Evolutionary conservation across 164 flowering plant species (phyloP), one percentile per base, ranked within the genome.

Genomic region (Aristolochia contorta): DNA sequence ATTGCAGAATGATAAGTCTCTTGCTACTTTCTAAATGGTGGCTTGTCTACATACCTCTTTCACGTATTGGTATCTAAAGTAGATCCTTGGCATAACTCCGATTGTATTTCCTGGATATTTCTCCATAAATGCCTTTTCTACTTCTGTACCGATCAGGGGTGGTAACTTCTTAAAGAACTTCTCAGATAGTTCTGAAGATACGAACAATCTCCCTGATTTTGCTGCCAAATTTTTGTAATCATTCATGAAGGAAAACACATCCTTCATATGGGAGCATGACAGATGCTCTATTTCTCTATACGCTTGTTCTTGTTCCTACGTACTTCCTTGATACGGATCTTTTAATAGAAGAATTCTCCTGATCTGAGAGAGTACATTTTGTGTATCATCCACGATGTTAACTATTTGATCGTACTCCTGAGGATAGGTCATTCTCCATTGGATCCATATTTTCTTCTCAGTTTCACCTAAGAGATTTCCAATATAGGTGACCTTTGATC

Each of bases 151-250:
- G 13, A 62, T 32, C 21, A 27, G 10, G 2, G 47, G 47, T 14
- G 65, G 65, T 21, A 62, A 16, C 50, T 62, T 62, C 16, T 46
- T 53, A 27, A 53, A 62, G 16, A 62, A 37, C 32, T 62, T 62
- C 25, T 62, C 65, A 3, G 58, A 62, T 6, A 62, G 48, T 16
- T 62, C 58, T 8, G 57, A 2, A 15, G 12, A 7, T 2, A 54
- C n/a, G 16, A 14, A 62, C 58, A 62, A 33, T 41, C 58, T 53
- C 20, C 65, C 65, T 18, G 65, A 7, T 23, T 54, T 62, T 7
- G 65, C 65, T 41, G 65, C 65, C 2, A 62, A 18, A 2, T 6
- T 21, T 18, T 16, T 33, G 27, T 52, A 62, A 0, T 54, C 58
- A 54, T 62, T 62, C 46, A 62, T 18, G 57, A 24, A 62, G 12